Conservation (phyloP, 345 rosid genomes). For the Excoecaria cochinchinensis region DNA sequence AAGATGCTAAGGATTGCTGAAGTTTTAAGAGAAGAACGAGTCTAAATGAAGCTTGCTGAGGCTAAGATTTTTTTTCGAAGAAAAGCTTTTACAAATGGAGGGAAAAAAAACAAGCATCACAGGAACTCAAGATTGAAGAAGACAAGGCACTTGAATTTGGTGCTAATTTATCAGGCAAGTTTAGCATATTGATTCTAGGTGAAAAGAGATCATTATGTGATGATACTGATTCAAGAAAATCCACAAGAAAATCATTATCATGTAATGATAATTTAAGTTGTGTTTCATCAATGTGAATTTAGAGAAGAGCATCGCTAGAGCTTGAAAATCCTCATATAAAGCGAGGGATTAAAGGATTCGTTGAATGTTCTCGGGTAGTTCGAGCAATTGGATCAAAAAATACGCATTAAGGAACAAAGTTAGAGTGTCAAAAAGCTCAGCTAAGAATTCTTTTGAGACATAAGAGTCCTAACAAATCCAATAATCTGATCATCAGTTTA, state of each 20-base stretch:
- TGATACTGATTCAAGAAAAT: constrained; percentile 23
- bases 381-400: constrained; percentile 65
- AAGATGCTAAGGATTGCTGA: constrained; percentile 78
- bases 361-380: constrained; percentile 73
- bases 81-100: constrained; percentile 58
- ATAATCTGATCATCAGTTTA: constrained; percentile 34
- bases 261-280: constrained; percentile 19
- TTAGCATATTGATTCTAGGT: constrained; percentile 26
- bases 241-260: constrained; percentile 17
- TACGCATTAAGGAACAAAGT: constrained; percentile 72
- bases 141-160: constrained; percentile 23
- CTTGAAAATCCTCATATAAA: constrained; percentile 81
- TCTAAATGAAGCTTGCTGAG: constrained; percentile 82
- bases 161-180: constrained; percentile 30
- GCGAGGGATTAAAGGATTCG: constrained; percentile 86
- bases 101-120: constrained; percentile 18
- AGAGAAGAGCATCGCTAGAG: constrained; percentile 43
- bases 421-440: constrained; percentile 82
- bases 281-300: constrained; percentile 24
- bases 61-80: constrained; percentile 71
- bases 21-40: constrained; percentile 79
- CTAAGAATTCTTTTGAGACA: constrained; percentile 71
- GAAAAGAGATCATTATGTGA: constrained; percentile 24
- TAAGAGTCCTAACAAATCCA: constrained; percentile 47
- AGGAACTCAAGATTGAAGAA: constrained; percentile 4